Conservation (phyloP, 176 grass and related monocot species). For the Puya raimondii region DNA sequence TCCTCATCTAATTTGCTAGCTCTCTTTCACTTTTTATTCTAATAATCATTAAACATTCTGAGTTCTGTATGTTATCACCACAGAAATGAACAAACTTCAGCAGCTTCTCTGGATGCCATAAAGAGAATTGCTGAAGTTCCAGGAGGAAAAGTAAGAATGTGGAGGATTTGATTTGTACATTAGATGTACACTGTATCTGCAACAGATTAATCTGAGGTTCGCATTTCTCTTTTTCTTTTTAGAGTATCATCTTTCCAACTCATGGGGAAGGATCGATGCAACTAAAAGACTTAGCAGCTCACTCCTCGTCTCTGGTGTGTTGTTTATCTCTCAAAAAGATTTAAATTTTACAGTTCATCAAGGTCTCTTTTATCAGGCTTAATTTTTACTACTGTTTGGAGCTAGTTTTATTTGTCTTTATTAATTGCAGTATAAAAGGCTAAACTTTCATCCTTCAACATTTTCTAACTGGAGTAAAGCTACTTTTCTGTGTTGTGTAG, state of each 20-base stretch:
- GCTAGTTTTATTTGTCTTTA: too few relatives aligned
- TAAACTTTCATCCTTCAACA: too few relatives aligned
- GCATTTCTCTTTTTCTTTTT: constrained; percentile 17
- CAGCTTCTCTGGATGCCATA: constrained; percentile 41
- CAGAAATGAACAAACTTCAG: constrained; percentile 72
- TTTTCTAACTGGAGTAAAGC: too few relatives aligned
- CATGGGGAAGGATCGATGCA: constrained; percentile 42
- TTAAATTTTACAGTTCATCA: neutral
- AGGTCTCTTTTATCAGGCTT: neutral
- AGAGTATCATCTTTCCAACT: constrained; percentile 79
- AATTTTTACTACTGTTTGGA: too few relatives aligned
- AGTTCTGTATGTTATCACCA: constrained; percentile 8
- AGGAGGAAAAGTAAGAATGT: constrained; percentile 30
- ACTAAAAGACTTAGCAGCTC: constrained; percentile 49
- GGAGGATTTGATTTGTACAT: too few relatives aligned
- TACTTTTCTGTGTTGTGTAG: too few relatives aligned
- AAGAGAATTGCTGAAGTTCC: constrained; percentile 51
- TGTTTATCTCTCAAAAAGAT: neutral
- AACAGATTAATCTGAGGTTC: neutral
- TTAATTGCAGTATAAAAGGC: too few relatives aligned
- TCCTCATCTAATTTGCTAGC: too few relatives aligned
- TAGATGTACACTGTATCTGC: neutral
- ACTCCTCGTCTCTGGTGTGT: constrained; percentile 66
- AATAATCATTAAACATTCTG: neutral
- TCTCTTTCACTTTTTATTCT: too few relatives aligned